A percentile compares a stretch with the other conserved stretches of the same genome.
These are phyloP conservation scores for Coix lacrymajobi DNA, from an alignment of 176 grass and related monocot species.

Conservation along the genomic window DNA sequence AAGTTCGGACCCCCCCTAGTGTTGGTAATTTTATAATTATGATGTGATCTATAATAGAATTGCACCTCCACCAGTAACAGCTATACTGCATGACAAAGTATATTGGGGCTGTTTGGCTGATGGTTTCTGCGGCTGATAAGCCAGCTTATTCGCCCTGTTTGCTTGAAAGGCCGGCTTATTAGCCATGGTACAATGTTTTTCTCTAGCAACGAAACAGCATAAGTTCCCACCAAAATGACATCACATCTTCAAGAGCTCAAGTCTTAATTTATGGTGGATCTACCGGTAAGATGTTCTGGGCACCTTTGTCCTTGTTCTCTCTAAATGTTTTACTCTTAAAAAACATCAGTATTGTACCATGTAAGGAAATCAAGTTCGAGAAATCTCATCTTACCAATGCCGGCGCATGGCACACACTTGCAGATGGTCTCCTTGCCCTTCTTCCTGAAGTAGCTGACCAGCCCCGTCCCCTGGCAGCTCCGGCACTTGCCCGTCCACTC, in stretches of 20 bases:
- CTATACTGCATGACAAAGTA: background rate
- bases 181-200: too few species aligned
- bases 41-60: background rate
- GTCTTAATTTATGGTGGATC: background rate
- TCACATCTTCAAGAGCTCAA: background rate
- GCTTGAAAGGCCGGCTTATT: too few species aligned
- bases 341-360: background rate
- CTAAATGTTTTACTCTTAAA: background rate
- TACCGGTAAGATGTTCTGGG: background rate
- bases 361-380: background rate
- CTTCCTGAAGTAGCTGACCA: slow-evolving; percentile 89
- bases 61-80: background rate
- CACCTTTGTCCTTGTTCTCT: background rate
- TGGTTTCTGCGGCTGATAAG: too few species aligned
- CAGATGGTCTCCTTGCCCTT: slow-evolving; percentile 91
- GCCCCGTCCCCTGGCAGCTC: slow-evolving; percentile 90
- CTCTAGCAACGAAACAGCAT: too few species aligned
- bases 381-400: slow-evolving; percentile 58
- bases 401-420: slow-evolving; percentile 88
- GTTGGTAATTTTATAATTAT: background rate
- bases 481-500: slow-evolving; percentile 96
- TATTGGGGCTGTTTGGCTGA: too few species aligned
- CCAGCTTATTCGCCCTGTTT: too few species aligned
- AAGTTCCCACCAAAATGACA: too few species aligned
- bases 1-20: background rate